Percentiles rank a stretch among this genome's conserved stretches.
Evolutionary conservation across 208 protist genomes (phyloP).

Genomic region (Trypanosoma rangeli): DNA sequence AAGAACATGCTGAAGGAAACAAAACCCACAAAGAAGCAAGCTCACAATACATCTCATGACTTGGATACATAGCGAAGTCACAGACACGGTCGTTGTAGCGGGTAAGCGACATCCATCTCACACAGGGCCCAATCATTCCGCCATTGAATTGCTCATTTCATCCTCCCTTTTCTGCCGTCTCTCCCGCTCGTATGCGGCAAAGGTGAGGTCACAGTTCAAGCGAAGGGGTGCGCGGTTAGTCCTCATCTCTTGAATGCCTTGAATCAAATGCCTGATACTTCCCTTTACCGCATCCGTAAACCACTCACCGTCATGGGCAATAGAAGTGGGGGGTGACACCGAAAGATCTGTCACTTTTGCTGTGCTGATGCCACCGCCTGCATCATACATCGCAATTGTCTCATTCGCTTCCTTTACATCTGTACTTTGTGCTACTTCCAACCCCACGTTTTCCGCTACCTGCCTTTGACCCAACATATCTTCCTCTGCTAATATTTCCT

Average conservation of each 20-base stretch:
- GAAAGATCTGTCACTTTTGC: not conserved
- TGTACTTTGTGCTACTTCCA: not conserved
- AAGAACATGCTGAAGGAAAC: conserved; percentile 11
- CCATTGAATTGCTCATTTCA: not conserved
- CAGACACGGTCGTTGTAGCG: not conserved
- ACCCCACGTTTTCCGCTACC: not conserved
- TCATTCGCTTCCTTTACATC: conserved; percentile 6
- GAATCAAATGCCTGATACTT: conserved; percentile 24
- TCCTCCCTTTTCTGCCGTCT: conserved; percentile 17
- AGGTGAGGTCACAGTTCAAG: conserved; percentile 66
- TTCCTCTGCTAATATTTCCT: not conserved
- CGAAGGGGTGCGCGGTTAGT: conserved; percentile 37
- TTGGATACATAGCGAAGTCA: not conserved
- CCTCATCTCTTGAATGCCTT: conserved; percentile 37
- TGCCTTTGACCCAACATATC: not conserved
- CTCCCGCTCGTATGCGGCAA: conserved; percentile 55
- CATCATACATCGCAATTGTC: not conserved
- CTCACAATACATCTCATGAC: not conserved
- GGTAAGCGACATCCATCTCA: not conserved
- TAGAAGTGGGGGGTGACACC: not conserved
- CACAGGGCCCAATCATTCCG: not conserved
- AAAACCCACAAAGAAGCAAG: not conserved
- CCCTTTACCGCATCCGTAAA: conserved; percentile 17
- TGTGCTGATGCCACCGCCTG: not conserved
- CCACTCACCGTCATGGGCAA: not conserved